Evolutionary conservation across 2,329 filamentous ascomycete genomes (phyloP).

Genomic region (Dactylella cylindrospora): DNA sequence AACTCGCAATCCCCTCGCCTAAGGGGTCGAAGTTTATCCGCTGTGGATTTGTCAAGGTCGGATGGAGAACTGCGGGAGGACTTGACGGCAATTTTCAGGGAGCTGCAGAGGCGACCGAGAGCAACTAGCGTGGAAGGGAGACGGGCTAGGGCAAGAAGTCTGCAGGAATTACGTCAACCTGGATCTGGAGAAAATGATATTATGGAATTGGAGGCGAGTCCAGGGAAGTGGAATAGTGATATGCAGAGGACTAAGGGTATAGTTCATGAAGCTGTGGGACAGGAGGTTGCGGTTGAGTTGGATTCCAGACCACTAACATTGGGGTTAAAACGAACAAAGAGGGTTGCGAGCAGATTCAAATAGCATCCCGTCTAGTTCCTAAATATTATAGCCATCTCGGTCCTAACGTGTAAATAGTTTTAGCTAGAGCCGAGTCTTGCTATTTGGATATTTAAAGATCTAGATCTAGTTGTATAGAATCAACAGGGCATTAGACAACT

Average conservation of each 20-base stretch:
- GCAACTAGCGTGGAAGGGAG: conserved; percentile 26
- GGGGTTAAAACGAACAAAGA: conserved; percentile 21
- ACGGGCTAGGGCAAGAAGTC: not conserved
- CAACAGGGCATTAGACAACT: no score
- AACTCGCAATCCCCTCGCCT: conserved; percentile 21
- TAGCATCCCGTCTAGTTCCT: conserved; percentile 3
- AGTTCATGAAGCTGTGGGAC: conserved; percentile 32
- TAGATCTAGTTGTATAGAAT: no score
- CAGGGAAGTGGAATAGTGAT: conserved; percentile 39
- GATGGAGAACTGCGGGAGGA: conserved; percentile 37
- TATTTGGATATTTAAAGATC: no score
- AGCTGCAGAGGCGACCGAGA: conserved; percentile 30
- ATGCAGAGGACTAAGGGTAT: conserved; percentile 27
- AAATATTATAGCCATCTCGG: no score
- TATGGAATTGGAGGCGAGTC: conserved; percentile 40
- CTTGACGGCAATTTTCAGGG: conserved; percentile 28
- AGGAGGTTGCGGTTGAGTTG: conserved; percentile 39
- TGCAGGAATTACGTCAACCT: no score
- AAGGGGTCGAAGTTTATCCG: conserved; percentile 23
- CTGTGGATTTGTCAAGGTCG: conserved; percentile 24
- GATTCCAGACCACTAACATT: conserved; percentile 33
- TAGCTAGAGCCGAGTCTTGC: no score
- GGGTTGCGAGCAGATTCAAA: conserved; percentile 18
- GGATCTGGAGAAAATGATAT: conserved; percentile 15
- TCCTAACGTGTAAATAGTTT: no score